phyloP scores from a whole-genome alignment of 2,329 filamentous ascomycete genomes.

The Hymenoscyphus fraxineus region DNA sequence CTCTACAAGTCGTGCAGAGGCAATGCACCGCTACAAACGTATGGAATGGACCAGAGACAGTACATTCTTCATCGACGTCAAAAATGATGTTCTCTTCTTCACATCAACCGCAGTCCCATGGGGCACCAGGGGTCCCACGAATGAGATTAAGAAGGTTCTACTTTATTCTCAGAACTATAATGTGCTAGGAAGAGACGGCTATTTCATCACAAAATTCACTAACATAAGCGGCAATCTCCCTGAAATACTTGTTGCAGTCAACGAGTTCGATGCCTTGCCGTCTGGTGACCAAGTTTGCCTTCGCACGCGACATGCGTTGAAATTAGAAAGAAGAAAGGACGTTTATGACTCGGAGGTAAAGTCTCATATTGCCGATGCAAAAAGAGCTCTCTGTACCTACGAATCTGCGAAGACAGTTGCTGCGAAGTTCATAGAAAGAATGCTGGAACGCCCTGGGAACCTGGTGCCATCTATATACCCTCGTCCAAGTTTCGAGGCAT shows the following conservation, averaged over 20 bases:
- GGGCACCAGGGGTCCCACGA: not conserved
- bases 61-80: not conserved
- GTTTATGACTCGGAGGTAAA: not conserved
- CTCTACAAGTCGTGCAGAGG: not conserved
- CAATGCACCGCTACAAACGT: not conserved
- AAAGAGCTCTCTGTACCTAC: not conserved
- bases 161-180: not conserved
- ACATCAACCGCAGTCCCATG: not conserved
- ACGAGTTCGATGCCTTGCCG: not conserved
- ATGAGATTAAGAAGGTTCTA: not conserved
- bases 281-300: not conserved
- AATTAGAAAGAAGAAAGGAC: not conserved
- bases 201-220: not conserved
- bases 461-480: too few relatives aligned
- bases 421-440: not conserved
- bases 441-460: not conserved
- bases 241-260: not conserved
- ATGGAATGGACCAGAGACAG: not conserved
- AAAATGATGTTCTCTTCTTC: not conserved
- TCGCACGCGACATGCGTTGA: not conserved
- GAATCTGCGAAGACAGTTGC: not conserved
- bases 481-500: too few relatives aligned
- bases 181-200: not conserved
- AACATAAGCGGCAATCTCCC: not conserved
- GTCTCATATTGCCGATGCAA: not conserved